Evolutionary conservation across 75 land plant genomes (phyloP), one percentile per base, ranked within the genome.

Genomic region (Picea sitchensis): DNA sequence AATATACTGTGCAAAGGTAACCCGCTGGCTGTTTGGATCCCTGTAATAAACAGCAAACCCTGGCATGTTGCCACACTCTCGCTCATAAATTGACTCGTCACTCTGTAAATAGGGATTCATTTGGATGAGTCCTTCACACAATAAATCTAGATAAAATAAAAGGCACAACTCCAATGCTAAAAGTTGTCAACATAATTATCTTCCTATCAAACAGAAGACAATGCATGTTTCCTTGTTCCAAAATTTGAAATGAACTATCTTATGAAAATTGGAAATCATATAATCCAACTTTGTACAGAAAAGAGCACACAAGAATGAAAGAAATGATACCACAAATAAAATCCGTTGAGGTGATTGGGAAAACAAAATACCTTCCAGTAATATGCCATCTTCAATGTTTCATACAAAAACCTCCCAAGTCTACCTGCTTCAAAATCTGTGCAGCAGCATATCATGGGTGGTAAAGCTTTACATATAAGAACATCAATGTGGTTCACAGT

Each of bases 381-480:
- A 73, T 95, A 98, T 13, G 96, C 98, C 86, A 90, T 91, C 83
- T 93, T 98, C 51, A 98, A 56, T 30, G 99, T 98, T 80, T 98
- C 98, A 76, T 67, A 88, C 76, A 98, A 65, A 82, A 98, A 98
- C 84, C 93, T 92, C 59, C 99, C 99, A 30, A 98, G 90, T 76
- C 99, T 86, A 44, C 96, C 99, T 1, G 91, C 99, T 86, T 98
- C 99, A 89, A 85, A 93, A 58, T 98, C 99, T 57, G 99, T 95
- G 86, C 99, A 98, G 83, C 96, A 90, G 79, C 91, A 98, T 73
- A 98, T 93, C 99, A 98, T 95, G 5, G 99, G 99, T 75, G 94
- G 98, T 78, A 98, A 79, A 12, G 94, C 89, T 79, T 95, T 98
- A 77, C 98, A 98, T 61, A 98, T 93, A 21, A 98, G 86, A 76